Evolutionary conservation across 1,139 yeast genomes (phyloP).

Genomic region (Geotrichum klebahnii): DNA sequence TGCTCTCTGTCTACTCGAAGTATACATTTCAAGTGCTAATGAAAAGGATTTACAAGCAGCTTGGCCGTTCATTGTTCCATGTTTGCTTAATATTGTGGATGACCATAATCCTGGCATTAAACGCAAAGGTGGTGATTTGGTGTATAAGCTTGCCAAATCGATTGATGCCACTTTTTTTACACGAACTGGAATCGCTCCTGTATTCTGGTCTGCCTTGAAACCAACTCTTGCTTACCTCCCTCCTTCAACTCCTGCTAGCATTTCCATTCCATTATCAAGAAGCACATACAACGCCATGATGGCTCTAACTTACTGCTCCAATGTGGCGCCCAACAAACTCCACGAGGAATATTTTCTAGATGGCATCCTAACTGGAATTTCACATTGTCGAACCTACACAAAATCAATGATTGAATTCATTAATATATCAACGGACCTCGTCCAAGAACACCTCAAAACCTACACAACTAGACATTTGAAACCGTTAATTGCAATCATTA

Average conservation of each 20-base stretch:
- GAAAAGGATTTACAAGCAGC: conserved; percentile 30
- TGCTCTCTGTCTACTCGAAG: conserved; percentile 36
- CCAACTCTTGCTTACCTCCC: conserved; percentile 49
- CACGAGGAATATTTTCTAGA: conserved; percentile 18
- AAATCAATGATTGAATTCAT: conserved; percentile 11
- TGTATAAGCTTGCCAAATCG: conserved; percentile 32
- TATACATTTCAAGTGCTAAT: conserved; percentile 32
- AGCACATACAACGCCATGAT: conserved; percentile 29
- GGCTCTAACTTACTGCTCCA: conserved; percentile 24
- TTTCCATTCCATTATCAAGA: conserved; percentile 27
- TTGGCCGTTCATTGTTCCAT: conserved; percentile 51
- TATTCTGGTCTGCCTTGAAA: conserved; percentile 45
- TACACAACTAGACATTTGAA: conserved; percentile 32
- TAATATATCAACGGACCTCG: conserved; percentile 12
- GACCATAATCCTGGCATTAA: conserved; percentile 48
- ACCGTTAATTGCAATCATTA: conserved; percentile 29
- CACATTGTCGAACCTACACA: conserved; percentile 12
- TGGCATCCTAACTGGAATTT: conserved; percentile 29
- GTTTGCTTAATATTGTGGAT: conserved; percentile 50
- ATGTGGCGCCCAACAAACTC: neutral
- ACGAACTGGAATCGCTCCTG: conserved; percentile 44
- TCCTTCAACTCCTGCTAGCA: conserved; percentile 41
- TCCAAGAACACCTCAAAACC: conserved; percentile 20
- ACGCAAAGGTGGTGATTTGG: conserved; percentile 44
- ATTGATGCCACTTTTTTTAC: conserved; percentile 33